Percentiles rank a stretch among this genome's conserved stretches.
These are phyloP conservation scores for Lichtheimia ornata DNA, from an alignment of 371 early-diverging fungal species.

Conservation along the genomic window DNA sequence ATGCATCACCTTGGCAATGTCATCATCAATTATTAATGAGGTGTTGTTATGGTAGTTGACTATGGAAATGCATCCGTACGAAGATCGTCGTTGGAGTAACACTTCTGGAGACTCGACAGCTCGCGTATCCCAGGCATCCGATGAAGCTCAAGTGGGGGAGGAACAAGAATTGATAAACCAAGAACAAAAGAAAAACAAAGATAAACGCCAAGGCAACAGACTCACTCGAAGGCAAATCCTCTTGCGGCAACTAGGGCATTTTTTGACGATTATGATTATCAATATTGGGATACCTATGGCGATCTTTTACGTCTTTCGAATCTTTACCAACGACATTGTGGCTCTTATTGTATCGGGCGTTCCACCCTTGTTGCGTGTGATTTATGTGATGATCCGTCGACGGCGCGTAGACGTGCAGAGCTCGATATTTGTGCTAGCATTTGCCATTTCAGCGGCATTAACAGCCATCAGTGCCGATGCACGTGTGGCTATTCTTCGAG, in stretches of 20 bases:
- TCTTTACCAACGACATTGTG: conserved; percentile 25
- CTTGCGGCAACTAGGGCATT: neutral
- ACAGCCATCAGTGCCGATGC: conserved; percentile 38
- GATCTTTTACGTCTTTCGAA: conserved; percentile 37
- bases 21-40: no score
- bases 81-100: no score
- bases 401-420: conserved; percentile 42
- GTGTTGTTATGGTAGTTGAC: no score
- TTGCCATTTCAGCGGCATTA: conserved; percentile 42
- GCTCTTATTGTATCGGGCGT: conserved; percentile 52
- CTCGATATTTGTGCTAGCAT: conserved; percentile 39
- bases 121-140: no score
- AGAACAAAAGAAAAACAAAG: neutral
- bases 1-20: no score
- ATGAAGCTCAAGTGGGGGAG: no score
- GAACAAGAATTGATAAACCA: no score
- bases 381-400: conserved; percentile 23
- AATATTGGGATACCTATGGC: conserved; percentile 38
- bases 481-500: conserved; percentile 41
- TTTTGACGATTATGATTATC: conserved; percentile 18
- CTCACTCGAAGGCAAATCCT: neutral
- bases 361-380: conserved; percentile 40
- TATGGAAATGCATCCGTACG: no score
- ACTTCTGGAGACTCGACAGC: no score
- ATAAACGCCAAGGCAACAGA: no score